A percentile compares a stretch with the other conserved stretches of the same genome.
Evolutionary conservation across 2,329 filamentous ascomycete genomes (phyloP).

Genomic region (Colletotrichum sansevieriae): DNA sequence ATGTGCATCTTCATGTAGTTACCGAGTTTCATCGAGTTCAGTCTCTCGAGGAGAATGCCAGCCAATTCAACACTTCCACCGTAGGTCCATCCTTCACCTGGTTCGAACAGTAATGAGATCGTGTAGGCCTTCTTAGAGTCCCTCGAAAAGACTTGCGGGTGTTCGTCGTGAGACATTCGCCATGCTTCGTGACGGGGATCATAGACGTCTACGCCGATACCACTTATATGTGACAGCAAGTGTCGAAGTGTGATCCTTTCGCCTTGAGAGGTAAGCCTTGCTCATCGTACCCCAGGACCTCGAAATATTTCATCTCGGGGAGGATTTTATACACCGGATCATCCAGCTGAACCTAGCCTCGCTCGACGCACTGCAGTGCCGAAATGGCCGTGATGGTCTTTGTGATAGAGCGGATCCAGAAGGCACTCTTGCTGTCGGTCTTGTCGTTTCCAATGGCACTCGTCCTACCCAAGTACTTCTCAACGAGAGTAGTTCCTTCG

Average conservation of each 20-base stretch:
- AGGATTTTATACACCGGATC: slow-evolving; percentile 1
- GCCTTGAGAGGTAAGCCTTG: not conserved
- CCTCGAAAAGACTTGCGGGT: slow-evolving; percentile 7
- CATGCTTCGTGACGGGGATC: slow-evolving; percentile 6
- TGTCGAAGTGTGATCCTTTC: slow-evolving; percentile 26
- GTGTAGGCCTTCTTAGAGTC: slow-evolving; percentile 14
- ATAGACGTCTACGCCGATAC: slow-evolving; percentile 14
- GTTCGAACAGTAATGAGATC: slow-evolving; percentile 20
- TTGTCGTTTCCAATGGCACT: not conserved
- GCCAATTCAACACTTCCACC: slow-evolving; percentile 24
- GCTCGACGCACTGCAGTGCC: slow-evolving; percentile 8
- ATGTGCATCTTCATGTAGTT: not conserved
- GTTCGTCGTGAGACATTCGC: slow-evolving; percentile 19
- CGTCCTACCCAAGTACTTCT: slow-evolving; percentile 13
- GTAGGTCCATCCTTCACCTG: slow-evolving; percentile 24
- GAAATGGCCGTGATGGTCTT: slow-evolving; percentile 7
- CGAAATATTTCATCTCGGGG: not conserved
- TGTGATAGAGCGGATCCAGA: slow-evolving; percentile 5
- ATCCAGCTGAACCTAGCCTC: not conserved
- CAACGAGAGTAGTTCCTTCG: not conserved
- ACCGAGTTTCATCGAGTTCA: not conserved
- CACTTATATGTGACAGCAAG: slow-evolving; percentile 21
- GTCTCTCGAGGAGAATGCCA: not conserved
- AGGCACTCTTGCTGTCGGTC: slow-evolving; percentile 2
- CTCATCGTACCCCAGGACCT: not conserved